Evolutionary conservation across 163 green algal species (phyloP).

Genomic region (Chloroidium sp.): DNA sequence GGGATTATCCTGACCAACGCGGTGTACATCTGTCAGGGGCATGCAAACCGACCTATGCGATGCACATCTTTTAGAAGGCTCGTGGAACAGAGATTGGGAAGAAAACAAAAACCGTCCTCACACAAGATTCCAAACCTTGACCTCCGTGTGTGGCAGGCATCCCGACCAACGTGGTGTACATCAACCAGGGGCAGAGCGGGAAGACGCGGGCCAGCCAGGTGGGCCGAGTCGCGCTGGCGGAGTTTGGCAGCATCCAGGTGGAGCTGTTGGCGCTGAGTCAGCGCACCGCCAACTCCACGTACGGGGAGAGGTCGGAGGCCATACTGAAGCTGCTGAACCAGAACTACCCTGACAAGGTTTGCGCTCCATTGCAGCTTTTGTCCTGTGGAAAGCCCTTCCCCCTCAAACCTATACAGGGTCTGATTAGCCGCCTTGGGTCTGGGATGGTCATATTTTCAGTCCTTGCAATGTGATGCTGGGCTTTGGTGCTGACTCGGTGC

Average conservation of each 20-base stretch:
- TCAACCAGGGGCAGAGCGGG: slow-evolving; percentile 10
- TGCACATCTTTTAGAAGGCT: too few species aligned
- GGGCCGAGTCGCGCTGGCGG: slow-evolving; percentile 9
- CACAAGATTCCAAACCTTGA: background rate
- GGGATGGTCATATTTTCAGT: too few species aligned
- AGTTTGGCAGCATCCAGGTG: slow-evolving; percentile 15
- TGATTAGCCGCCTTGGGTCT: too few species aligned
- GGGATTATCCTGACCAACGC: too few species aligned
- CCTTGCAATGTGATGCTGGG: too few species aligned
- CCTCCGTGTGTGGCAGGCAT: slow-evolving; percentile 5
- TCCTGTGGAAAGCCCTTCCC: too few species aligned
- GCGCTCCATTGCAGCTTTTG: background rate
- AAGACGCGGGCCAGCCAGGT: background rate
- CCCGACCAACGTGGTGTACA: slow-evolving; percentile 5
- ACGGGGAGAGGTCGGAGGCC: slow-evolving; percentile 5
- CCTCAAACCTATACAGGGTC: too few species aligned
- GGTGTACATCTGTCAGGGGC: too few species aligned
- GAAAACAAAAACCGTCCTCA: too few species aligned
- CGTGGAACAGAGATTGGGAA: too few species aligned
- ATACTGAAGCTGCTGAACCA: background rate
- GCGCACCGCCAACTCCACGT: slow-evolving; percentile 9
- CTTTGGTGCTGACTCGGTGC: too few species aligned
- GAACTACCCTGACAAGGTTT: slow-evolving; percentile 2
- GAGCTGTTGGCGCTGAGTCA: slow-evolving; percentile 13
- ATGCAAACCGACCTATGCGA: too few species aligned